Evolutionary conservation across 805 yeast genomes (phyloP), one percentile per base, ranked within the genome.

Genomic region (Tanozyma kutaoensis): DNA sequence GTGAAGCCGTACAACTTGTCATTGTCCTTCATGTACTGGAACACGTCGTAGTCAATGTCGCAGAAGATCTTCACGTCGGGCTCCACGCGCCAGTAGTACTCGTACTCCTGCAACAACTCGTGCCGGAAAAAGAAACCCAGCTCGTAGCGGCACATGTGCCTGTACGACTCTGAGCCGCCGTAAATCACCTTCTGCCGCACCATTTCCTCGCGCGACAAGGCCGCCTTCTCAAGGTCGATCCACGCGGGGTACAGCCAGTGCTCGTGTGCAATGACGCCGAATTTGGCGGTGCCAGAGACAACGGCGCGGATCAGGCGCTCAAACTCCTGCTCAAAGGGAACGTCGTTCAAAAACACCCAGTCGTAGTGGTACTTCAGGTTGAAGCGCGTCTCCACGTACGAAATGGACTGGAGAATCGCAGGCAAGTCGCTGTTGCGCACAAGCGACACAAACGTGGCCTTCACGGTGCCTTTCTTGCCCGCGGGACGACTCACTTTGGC

Each of bases 61-160:
- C 95, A 84, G 54, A 62, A 76, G 41, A 84, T 69, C 50, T 69
- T 69, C 48, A 79, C 68, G 47, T 73, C 80, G 12, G 95, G 95
- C 53, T 85, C 95, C 29, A 85, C 93, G 56, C 95, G 72, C 95
- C 95, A 85, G 62, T 85, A 85, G 66, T 76, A 85, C 34, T 79
- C 84, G 50, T 73, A 84, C n/a, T 80, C 76, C 29, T 60, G 61
- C 64, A 85, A 49, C 32, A 78, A 46, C 23, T 76, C 76, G 47
- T 81, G 91, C 53, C 76, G 69, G 63, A 69, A 84, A 55, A 85
- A 85, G 55, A 84, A 79, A 1, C 95, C 95, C 11, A 91, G 76
- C 52, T 82, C 93, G 46, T 66, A 85, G 46, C 95, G 68, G 51
- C 95, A 84, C 95, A 84, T 84, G 52, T 84, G 93, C 58, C 95